A percentile compares a stretch with the other conserved stretches of the same genome.
These are phyloP conservation scores for Tolypocladium ophioglossoides DNA, from an alignment of 2,329 filamentous ascomycete genomes.

Conservation along the genomic window DNA sequence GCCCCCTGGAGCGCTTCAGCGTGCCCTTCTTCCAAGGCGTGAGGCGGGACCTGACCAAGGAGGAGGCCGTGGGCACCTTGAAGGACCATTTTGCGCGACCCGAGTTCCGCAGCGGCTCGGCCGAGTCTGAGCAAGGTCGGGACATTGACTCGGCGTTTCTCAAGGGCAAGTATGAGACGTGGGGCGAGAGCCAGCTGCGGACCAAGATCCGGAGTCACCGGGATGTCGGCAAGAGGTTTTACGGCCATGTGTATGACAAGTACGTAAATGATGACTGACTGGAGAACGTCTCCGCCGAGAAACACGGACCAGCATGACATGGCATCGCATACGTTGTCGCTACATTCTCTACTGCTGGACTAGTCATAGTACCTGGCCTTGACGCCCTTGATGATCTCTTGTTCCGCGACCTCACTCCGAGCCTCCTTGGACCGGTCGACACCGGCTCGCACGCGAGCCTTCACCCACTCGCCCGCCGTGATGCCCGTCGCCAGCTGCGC, in stretches of 20 bases:
- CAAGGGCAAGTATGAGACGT: conserved; percentile 38
- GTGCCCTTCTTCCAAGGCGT: conserved; percentile 41
- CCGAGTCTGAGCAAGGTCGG: not conserved
- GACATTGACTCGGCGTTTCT: conserved; percentile 23
- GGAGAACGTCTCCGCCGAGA: not conserved
- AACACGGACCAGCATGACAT: not conserved
- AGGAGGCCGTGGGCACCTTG: not conserved
- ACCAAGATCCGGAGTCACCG: conserved; percentile 43
- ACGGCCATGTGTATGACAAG: conserved; percentile 33
- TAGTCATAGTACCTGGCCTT: no score
- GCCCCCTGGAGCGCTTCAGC: conserved; percentile 25
- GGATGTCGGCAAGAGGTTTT: conserved; percentile 35
- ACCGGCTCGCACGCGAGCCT: no score
- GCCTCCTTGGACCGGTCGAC: no score
- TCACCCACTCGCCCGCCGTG: no score
- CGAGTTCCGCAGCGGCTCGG: not conserved
- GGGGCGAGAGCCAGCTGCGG: conserved; percentile 42
- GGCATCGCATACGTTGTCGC: not conserved
- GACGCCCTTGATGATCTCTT: no score
- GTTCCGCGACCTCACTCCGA: no score
- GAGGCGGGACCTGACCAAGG: conserved; percentile 28
- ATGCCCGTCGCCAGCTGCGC: no score
- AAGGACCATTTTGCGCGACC: not conserved
- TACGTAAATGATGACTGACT: not conserved
- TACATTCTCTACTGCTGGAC: no score